These are phyloP conservation scores for Aspergillus japonicus DNA, from an alignment of 2,329 filamentous ascomycete genomes.

Conservation along the genomic window DNA sequence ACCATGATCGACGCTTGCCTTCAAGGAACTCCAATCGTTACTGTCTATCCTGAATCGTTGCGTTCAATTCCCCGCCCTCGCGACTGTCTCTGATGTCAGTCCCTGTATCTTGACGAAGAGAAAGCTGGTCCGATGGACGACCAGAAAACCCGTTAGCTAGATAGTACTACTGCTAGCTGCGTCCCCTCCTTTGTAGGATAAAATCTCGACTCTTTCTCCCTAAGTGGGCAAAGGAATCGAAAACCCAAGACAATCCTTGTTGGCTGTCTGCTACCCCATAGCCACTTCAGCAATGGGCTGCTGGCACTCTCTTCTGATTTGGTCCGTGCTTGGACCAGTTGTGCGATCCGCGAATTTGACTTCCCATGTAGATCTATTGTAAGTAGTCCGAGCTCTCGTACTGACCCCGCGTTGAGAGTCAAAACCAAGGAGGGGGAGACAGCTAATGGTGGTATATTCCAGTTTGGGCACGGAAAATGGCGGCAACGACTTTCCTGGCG, in stretches of 20 bases:
- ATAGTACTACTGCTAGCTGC: not conserved
- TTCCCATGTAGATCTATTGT: slow-evolving; percentile 33
- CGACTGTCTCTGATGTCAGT: not conserved
- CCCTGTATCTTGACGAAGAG: not conserved
- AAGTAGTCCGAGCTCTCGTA: slow-evolving; percentile 6
- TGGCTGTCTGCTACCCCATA: not conserved
- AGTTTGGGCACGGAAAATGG: slow-evolving; percentile 35
- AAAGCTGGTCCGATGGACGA: not conserved
- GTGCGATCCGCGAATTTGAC: slow-evolving; percentile 21
- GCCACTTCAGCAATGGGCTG: slow-evolving; percentile 9
- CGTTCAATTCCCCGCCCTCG: not conserved
- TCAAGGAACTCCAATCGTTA: not conserved
- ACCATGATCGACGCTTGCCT: not conserved
- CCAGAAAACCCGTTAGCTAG: not conserved
- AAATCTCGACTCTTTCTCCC: not conserved
- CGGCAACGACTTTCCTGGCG: slow-evolving; percentile 47
- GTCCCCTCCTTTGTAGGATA: slow-evolving; percentile 4
- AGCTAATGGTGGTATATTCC: slow-evolving; percentile 9
- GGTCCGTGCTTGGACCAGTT: slow-evolving; percentile 15
- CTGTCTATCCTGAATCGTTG: not conserved
- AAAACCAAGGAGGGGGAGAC: not conserved
- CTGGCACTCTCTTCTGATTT: slow-evolving; percentile 11
- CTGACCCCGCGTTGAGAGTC: not conserved
- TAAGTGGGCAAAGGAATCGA: not conserved
- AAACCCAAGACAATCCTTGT: not conserved